Percentiles rank a stretch among this genome's conserved stretches.
phyloP scores from a whole-genome alignment of 352 stramenopile species.

The Albugo laibachii region DNA sequence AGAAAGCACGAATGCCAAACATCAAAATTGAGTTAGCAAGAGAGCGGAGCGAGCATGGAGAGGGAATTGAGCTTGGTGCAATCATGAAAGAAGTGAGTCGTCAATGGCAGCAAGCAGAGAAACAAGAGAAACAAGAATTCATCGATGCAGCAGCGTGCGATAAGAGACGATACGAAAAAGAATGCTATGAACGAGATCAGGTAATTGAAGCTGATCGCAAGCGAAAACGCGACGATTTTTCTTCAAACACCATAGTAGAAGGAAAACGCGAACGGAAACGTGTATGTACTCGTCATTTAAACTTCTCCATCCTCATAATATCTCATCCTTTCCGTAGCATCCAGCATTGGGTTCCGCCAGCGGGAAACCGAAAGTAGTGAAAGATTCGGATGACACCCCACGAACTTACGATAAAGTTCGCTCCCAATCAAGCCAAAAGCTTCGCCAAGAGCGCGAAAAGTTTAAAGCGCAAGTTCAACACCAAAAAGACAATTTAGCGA shows the following conservation, averaged over 20 bases:
- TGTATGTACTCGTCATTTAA: not conserved
- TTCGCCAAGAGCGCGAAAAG: constrained; percentile 28
- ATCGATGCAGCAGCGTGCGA: constrained; percentile 34
- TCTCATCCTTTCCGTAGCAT: constrained; percentile 4
- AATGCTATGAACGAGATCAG: constrained; percentile 48
- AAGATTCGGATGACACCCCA: constrained; percentile 14
- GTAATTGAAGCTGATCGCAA: constrained; percentile 51
- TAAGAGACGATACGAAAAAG: constrained; percentile 46
- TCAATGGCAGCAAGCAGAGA: constrained; percentile 47
- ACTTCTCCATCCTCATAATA: not conserved
- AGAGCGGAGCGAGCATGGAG: constrained; percentile 19
- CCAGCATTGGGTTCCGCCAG: not conserved
- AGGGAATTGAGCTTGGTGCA: constrained; percentile 33
- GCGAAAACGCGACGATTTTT: constrained; percentile 38
- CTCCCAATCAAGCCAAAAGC: not conserved
- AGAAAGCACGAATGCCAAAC: constrained; percentile 44
- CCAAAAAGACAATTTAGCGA: constrained; percentile 56
- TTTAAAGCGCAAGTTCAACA: constrained; percentile 51
- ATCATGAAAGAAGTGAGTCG: constrained; percentile 59
- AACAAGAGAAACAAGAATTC: constrained; percentile 48
- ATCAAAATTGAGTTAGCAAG: constrained; percentile 32
- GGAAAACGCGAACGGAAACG: constrained; percentile 70
- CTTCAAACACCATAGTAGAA: constrained; percentile 34
- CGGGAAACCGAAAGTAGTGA: constrained; percentile 11
- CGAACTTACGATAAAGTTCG: too few species aligned